Evolutionary conservation across 2,329 filamentous ascomycete genomes (phyloP).

Genomic region (Didymella keratinophila): DNA sequence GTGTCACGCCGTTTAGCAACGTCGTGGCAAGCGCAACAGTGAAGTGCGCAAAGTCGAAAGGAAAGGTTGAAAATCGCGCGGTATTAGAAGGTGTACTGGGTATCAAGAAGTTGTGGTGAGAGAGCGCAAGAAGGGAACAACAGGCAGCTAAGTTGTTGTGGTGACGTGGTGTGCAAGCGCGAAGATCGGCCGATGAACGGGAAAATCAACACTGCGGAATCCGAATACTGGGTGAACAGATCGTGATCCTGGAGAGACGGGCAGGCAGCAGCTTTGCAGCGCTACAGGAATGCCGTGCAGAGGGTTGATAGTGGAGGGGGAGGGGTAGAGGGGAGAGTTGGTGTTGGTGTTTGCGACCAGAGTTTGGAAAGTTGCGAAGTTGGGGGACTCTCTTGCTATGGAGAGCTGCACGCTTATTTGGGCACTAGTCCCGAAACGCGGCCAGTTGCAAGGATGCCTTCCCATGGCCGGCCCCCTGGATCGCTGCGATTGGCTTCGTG

Average conservation of each 20-base stretch:
- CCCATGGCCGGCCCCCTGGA: conserved; percentile 11
- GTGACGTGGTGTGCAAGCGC: conserved; percentile 41
- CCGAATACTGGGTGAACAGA: conserved; percentile 29
- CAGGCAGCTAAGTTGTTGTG: conserved; percentile 40
- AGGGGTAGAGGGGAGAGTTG: conserved; percentile 20
- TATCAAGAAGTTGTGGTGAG: conserved; percentile 41
- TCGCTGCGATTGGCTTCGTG: conserved; percentile 23
- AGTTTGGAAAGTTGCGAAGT: conserved; percentile 21
- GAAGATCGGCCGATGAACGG: conserved; percentile 43
- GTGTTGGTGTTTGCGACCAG: conserved; percentile 22
- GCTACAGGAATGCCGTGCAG: conserved; percentile 34
- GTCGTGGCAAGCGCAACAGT: conserved; percentile 38
- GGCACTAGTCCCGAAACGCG: conserved; percentile 17
- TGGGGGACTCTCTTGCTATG: conserved; percentile 20
- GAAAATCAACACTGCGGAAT: conserved; percentile 27
- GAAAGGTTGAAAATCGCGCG: conserved; percentile 26
- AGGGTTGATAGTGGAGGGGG: conserved; percentile 26
- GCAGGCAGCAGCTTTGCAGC: conserved; percentile 36
- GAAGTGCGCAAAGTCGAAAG: conserved; percentile 26
- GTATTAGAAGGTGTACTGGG: conserved; percentile 45
- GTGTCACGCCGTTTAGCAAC: conserved; percentile 41
- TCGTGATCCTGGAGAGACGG: conserved; percentile 32
- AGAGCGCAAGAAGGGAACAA: conserved; percentile 46
- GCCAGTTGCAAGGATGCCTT: conserved; percentile 10
- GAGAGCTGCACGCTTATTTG: conserved; percentile 18